A percentile compares a stretch with the other conserved stretches of the same genome.
Evolutionary conservation across 441 rosid species (phyloP).

Genomic region (Sinapis alba): DNA sequence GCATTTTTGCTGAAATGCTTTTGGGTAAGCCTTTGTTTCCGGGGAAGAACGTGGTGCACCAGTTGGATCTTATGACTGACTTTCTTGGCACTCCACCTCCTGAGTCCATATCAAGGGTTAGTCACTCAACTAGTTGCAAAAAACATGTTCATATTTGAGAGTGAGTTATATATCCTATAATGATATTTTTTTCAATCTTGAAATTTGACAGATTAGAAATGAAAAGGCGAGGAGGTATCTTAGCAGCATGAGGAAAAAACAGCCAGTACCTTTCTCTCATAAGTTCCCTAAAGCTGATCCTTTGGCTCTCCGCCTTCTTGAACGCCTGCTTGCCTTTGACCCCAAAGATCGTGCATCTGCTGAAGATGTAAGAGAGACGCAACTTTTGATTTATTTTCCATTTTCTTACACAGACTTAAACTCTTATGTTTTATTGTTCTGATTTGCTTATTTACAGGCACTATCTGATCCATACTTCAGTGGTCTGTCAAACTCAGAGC

Average conservation of each 20-base stretch:
- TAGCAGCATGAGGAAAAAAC: slow-evolving; percentile 92
- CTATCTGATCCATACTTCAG: not conserved
- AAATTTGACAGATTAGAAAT: slow-evolving; percentile 74
- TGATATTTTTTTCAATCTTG: not conserved
- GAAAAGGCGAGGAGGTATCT: slow-evolving; percentile 99
- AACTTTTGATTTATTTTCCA: not conserved
- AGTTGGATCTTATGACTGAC: slow-evolving; percentile 98
- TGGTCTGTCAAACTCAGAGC: not conserved
- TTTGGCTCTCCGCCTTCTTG: slow-evolving; percentile 74
- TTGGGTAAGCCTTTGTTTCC: slow-evolving; percentile 95
- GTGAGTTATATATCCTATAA: not conserved
- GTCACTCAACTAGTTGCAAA: slow-evolving; percentile 23
- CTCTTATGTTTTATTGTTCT: not conserved
- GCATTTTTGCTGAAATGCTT: slow-evolving; percentile 98
- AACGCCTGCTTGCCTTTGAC: slow-evolving; percentile 92
- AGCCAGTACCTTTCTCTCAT: slow-evolving; percentile 73
- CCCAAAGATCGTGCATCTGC: slow-evolving; percentile 98
- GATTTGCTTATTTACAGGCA: not conserved
- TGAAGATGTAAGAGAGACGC: slow-evolving; percentile 51
- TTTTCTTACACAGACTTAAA: not conserved
- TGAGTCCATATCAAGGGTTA: slow-evolving; percentile 82
- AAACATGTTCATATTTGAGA: not conserved
- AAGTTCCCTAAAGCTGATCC: slow-evolving; percentile 92
- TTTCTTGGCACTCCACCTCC: slow-evolving; percentile 90
- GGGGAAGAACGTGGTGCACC: slow-evolving; percentile 98